phyloP scores from a whole-genome alignment of 495 filamentous ascomycete species.

The Podospora anserina region DNA sequence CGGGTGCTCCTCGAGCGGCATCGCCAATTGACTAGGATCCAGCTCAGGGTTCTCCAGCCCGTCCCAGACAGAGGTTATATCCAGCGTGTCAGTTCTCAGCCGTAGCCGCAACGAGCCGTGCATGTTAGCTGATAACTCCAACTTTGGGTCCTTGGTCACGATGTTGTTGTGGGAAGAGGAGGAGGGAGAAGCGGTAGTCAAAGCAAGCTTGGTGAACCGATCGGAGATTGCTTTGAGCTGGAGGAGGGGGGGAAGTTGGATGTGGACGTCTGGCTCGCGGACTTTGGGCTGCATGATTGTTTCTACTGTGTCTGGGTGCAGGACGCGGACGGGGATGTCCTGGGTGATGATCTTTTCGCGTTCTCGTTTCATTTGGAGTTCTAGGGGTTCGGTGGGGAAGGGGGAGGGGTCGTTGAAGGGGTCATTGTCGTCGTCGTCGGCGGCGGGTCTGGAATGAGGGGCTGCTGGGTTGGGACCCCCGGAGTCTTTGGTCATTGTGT shows the following conservation, averaged over 20 bases:
- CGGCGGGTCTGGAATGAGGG: slow-evolving; percentile 18
- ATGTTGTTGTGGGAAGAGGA: slow-evolving; percentile 16
- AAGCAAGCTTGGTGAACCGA: slow-evolving; percentile 78
- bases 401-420: slow-evolving; percentile 30
- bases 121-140: slow-evolving; percentile 86
- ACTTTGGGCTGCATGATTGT: slow-evolving; percentile 85
- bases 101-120: slow-evolving; percentile 76
- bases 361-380: slow-evolving; percentile 52
- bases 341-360: slow-evolving; percentile 91
- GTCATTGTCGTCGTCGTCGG: slow-evolving; percentile 36
- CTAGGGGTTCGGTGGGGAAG: slow-evolving; percentile 48
- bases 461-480: background rate
- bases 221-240: slow-evolving; percentile 90
- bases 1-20: slow-evolving; percentile 68
- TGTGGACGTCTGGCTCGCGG: slow-evolving; percentile 90
- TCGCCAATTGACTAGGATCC: slow-evolving; percentile 65
- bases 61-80: slow-evolving; percentile 77
- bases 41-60: slow-evolving; percentile 79
- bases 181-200: slow-evolving; percentile 34
- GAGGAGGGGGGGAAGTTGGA: slow-evolving; percentile 75
- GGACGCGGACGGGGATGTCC: slow-evolving; percentile 87
- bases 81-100: slow-evolving; percentile 72
- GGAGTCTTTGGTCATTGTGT: slow-evolving; percentile 52
- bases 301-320: slow-evolving; percentile 73
- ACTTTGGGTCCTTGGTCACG: slow-evolving; percentile 50